phyloP scores from a whole-genome alignment of 2,329 filamentous ascomycete species.

The Coniella lustricola region DNA sequence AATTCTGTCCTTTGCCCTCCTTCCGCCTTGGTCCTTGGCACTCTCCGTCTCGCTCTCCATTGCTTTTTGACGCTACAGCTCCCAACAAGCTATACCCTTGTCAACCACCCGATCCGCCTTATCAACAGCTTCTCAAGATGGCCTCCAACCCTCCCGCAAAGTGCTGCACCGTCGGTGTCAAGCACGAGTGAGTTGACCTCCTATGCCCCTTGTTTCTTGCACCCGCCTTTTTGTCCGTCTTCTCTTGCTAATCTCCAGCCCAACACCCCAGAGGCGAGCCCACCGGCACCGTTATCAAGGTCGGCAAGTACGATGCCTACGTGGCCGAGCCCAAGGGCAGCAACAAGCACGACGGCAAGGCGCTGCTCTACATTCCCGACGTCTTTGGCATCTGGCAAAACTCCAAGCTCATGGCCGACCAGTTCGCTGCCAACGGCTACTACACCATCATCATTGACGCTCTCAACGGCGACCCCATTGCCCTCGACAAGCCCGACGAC shows the following conservation, averaged over 20 bases:
- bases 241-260: not conserved
- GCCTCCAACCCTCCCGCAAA: constrained; percentile 44
- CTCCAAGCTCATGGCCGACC: constrained; percentile 62
- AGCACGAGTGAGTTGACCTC: constrained; percentile 41
- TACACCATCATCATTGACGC: constrained; percentile 62
- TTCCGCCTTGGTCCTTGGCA: not conserved
- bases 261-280: constrained; percentile 36
- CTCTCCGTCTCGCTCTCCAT: not conserved
- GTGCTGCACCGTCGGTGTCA: constrained; percentile 47
- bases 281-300: constrained; percentile 38
- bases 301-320: constrained; percentile 43
- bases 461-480: constrained; percentile 59
- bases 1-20: not conserved
- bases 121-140: constrained; percentile 30
- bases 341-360: constrained; percentile 33
- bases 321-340: constrained; percentile 37
- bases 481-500: constrained; percentile 39
- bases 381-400: constrained; percentile 51
- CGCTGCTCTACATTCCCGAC: constrained; percentile 41
- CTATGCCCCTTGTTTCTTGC: not conserved
- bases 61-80: not conserved
- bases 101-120: no score
- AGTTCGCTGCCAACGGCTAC: constrained; percentile 68
- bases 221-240: not conserved
- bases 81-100: no score